Conservation (phyloP, 129 eudicot genomes). For the Flaveria robusta region DNA sequence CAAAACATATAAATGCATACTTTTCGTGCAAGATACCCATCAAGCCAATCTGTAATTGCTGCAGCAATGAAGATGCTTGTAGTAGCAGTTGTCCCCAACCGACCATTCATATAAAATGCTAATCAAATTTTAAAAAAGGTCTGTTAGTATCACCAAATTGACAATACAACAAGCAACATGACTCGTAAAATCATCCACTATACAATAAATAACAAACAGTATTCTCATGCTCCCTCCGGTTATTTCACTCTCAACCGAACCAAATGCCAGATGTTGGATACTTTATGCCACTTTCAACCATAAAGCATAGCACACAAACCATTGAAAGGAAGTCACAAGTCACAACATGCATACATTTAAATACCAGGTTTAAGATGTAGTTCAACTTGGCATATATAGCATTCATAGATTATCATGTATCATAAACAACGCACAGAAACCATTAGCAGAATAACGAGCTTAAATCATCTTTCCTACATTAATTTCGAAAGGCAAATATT, state of each 20-base stretch:
- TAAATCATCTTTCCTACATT: not conserved
- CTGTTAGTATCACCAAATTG: constrained; percentile 33
- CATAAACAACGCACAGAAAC: constrained; percentile 6
- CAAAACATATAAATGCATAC: constrained; percentile 37
- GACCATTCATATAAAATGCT: constrained; percentile 83
- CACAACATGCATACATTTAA: constrained; percentile 9
- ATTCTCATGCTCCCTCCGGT: constrained; percentile 4
- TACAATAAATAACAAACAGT: not conserved
- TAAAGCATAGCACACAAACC: constrained; percentile 5
- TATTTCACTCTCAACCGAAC: constrained; percentile 2
- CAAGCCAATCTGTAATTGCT: constrained; percentile 98
- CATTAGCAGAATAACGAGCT: constrained; percentile 12
- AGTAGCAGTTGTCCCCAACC: constrained; percentile 83
- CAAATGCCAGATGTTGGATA: not conserved
- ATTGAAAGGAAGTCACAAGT: not conserved
- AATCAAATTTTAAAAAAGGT: constrained; percentile 17
- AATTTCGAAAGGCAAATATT: not conserved
- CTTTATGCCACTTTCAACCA: not conserved
- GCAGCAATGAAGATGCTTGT: constrained; percentile 86
- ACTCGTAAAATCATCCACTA: constrained; percentile 8
- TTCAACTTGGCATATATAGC: not conserved
- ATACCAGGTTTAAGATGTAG: not conserved
- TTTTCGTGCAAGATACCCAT: constrained; percentile 94
- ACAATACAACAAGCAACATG: not conserved
- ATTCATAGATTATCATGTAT: constrained; percentile 1